Percentiles rank a stretch among this genome's conserved stretches.
These are phyloP conservation scores for Neonectria faginata DNA, from an alignment of 2,329 filamentous ascomycete species.

Conservation along the genomic window DNA sequence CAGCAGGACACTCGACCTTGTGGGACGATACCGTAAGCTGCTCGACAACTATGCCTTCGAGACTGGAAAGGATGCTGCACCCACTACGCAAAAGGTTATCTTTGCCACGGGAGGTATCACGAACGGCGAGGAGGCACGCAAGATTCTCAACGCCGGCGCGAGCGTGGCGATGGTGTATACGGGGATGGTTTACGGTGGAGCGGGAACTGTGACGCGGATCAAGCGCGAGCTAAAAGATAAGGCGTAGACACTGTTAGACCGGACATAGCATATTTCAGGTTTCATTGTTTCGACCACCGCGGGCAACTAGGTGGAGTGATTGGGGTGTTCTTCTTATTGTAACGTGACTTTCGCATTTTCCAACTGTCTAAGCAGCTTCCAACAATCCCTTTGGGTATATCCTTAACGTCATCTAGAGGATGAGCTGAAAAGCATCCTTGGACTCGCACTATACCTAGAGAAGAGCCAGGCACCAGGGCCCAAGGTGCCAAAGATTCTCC, in stretches of 20 bases:
- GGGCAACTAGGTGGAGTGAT: background rate
- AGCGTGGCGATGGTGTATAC: conserved; percentile 95
- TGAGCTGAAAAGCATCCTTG: background rate
- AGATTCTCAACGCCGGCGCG: conserved; percentile 88
- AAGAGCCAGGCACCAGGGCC: background rate
- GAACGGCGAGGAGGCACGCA: conserved; percentile 83
- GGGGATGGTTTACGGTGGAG: conserved; percentile 72
- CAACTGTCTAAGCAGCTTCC: background rate
- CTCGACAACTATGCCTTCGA: conserved; percentile 64
- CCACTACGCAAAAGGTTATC: conserved; percentile 76
- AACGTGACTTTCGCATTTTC: conserved; percentile 3
- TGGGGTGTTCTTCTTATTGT: conserved; percentile 3
- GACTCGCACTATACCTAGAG: background rate
- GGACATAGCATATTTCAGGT: conserved; percentile 19
- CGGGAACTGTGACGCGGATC: conserved; percentile 73
- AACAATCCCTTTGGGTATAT: background rate
- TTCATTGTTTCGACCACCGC: conserved; percentile 18
- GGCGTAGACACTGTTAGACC: conserved; percentile 42
- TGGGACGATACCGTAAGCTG: conserved; percentile 80
- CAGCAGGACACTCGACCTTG: conserved; percentile 79
- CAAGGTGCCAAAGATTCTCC: background rate
- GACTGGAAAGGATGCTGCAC: conserved; percentile 48
- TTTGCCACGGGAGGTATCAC: conserved; percentile 96
- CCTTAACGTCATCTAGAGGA: background rate
- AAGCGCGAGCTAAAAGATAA: conserved; percentile 70